Evolutionary conservation across 192 early-diverging fungal species (phyloP).

Genomic region (Ambispora gerdemannii): DNA sequence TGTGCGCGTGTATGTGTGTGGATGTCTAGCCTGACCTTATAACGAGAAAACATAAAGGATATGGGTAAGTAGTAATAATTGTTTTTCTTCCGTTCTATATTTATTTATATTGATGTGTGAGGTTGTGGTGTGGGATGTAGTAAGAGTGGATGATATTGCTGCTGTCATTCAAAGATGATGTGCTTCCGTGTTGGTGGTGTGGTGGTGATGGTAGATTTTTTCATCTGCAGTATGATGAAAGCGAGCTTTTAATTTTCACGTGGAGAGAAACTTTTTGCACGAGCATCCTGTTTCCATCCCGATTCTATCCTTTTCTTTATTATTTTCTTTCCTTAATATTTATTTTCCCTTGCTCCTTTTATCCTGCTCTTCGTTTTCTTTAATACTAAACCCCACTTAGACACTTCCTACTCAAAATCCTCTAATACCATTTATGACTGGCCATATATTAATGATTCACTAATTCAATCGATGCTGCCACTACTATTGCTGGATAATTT

Average conservation of each 20-base stretch:
- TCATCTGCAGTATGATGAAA: no score
- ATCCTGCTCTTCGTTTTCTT: background rate
- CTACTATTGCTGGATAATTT: constrained; percentile 6
- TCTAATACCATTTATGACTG: no score
- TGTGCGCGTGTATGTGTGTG: no score
- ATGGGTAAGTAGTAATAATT: constrained; percentile 59
- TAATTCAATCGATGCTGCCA: no score
- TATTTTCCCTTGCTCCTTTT: background rate
- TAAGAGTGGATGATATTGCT: no score
- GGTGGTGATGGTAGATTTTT: no score
- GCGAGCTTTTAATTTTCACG: no score
- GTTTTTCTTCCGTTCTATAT: background rate
- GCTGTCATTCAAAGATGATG: no score
- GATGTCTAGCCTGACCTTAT: constrained; percentile 58
- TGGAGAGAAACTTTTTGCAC: background rate
- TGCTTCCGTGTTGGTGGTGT: no score
- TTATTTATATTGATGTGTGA: background rate
- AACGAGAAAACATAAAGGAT: constrained; percentile 71
- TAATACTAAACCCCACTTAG: background rate
- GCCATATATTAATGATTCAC: no score
- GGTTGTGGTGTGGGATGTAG: background rate
- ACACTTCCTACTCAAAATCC: background rate
- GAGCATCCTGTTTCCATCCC: no score
- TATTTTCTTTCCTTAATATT: background rate
- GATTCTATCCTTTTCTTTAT: no score